Evolutionary conservation across 2,329 filamentous ascomycete genomes (phyloP), one percentile per base, ranked within the genome.

Genomic region (Aspergillus sergii): DNA sequence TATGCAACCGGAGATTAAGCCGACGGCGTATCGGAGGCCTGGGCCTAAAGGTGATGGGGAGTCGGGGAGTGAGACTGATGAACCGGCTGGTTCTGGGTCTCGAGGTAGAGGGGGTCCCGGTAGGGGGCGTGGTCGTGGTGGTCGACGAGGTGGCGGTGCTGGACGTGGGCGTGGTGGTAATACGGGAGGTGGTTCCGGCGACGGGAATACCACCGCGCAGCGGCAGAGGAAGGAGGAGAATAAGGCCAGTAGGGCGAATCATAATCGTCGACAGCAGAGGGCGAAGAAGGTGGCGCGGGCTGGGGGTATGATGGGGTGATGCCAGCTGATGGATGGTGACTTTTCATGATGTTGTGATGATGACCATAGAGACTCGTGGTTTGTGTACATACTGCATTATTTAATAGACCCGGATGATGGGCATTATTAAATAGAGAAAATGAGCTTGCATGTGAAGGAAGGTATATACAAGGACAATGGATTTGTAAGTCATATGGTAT

Each of bases 211-310:
- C 0, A 88, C 93, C 68, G 80, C 82, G 59, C 89, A 91, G 11
- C 85, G 93, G 68, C 85, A 89, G 70, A 85, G 86, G 66, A 97
- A 97, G 75, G 94, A 96, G 73, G 88, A 91, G 30, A 91, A 89
- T 69, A 97, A 97, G 76, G 85, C 89, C 3, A 91, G 90, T 26
- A 84, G 90, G 64, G 93, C 92, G 36, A 97, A 97, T 74, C 93
- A 97, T 75, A 95, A 93, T 76, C 87, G 94, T 30, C 86, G 93
- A 57, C 91, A 96, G 73, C 85, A 86, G 70, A 78, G 86, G 62
- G 86, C 85, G 53, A 86, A 79, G 73, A 89, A 89, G 76, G 86
- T 89, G 80, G 86, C 86, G 3, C 80, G 85, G 65, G 86, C 82
- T 58, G 86, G 86, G 30, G 73, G 75, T 7, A 66, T 79, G 69